These are phyloP conservation scores for Penicillium sp. DNA, from an alignment of 2,329 filamentous ascomycete genomes.

Conservation along the genomic window DNA sequence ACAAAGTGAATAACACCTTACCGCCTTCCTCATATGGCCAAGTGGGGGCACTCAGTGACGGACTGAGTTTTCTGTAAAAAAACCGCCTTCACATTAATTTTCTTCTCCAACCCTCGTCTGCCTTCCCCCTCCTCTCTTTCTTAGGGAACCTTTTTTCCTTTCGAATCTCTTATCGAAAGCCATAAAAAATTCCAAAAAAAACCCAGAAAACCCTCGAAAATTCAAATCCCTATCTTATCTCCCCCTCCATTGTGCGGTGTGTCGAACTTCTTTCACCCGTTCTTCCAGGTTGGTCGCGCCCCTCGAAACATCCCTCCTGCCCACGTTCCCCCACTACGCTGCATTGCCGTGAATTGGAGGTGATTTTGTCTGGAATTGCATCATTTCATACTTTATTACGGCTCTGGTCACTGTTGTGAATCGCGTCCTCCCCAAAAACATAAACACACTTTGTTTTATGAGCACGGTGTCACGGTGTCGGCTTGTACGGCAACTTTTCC, in stretches of 20 bases:
- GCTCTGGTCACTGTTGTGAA: neutral
- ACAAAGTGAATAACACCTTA: conserved; percentile 3
- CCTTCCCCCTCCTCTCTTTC: conserved; percentile 26
- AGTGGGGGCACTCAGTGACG: conserved; percentile 21
- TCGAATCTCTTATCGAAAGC: conserved; percentile 33
- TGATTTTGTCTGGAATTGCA: neutral
- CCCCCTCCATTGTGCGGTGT: conserved; percentile 35
- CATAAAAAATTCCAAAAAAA: conserved; percentile 36
- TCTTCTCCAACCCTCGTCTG: conserved; percentile 23
- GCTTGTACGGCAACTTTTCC: conserved; percentile 1
- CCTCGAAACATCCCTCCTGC: neutral
- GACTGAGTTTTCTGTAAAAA: conserved; percentile 37
- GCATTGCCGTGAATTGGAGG: neutral
- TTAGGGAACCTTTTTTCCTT: conserved; percentile 31
- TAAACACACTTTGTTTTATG: neutral
- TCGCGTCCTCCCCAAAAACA: neutral
- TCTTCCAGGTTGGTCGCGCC: conserved; percentile 23
- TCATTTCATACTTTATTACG: neutral
- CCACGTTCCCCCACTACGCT: neutral
- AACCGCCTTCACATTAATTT: conserved; percentile 26
- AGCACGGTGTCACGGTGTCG: neutral
- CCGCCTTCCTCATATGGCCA: conserved; percentile 19
- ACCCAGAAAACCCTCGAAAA: conserved; percentile 42
- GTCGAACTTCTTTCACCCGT: conserved; percentile 30
- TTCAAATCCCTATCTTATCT: conserved; percentile 29